A percentile compares a stretch with the other conserved stretches of the same genome.
Evolutionary conservation across 768 basidiomycete species (phyloP).

Genomic region (Fibroporia radiculosa): DNA sequence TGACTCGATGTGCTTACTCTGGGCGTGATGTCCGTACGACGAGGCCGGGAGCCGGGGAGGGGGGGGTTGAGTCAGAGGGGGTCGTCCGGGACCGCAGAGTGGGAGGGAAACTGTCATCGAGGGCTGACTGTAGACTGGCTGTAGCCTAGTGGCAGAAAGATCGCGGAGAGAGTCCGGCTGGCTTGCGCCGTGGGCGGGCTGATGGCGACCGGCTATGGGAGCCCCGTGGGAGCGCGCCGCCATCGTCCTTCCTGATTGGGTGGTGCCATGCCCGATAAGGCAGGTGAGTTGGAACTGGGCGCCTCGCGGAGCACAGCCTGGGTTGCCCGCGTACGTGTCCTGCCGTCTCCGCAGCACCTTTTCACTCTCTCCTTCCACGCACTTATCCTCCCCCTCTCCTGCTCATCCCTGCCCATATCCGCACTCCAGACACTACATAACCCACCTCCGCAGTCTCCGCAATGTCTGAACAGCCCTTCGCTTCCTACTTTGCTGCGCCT

Average conservation of each 20-base stretch:
- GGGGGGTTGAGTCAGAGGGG: too few species aligned
- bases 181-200: neutral
- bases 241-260: neutral
- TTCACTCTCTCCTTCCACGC: conserved; percentile 12
- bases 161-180: neutral
- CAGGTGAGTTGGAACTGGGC: conserved; percentile 8
- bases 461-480: conserved; percentile 16
- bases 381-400: conserved; percentile 3
- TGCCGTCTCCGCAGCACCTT: conserved; percentile 15
- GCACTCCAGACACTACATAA: conserved; percentile 14
- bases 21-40: too few species aligned
- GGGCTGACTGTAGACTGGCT: neutral
- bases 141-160: neutral
- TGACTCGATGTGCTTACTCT: too few species aligned
- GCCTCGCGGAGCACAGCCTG: conserved; percentile 15
- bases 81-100: neutral
- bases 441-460: conserved; percentile 14
- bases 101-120: neutral
- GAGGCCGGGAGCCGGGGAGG: too few species aligned
- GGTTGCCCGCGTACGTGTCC: conserved; percentile 12
- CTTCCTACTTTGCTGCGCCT: conserved; percentile 17
- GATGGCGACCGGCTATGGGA: neutral
- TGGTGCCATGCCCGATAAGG: conserved; percentile 11
- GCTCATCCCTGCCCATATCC: conserved; percentile 6
- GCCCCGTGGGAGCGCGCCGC: neutral